These are phyloP conservation scores for Plasmodium berghei DNA, from an alignment of 169 alveolate genomes.

Conservation along the genomic window DNA sequence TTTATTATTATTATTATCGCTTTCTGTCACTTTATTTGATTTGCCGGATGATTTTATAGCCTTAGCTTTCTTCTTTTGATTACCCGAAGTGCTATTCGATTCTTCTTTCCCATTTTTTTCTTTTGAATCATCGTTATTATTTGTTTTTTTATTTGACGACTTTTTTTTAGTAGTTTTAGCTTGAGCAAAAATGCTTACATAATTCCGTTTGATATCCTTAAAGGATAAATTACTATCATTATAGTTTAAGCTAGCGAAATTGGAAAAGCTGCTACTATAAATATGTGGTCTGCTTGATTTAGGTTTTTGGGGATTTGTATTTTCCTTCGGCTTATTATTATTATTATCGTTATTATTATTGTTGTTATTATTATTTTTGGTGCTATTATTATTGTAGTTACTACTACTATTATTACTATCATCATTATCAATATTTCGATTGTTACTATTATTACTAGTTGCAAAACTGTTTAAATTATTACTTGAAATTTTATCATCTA, in stretches of 20 bases:
- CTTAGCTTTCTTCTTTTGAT: conserved; percentile 24
- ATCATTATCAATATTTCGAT: conserved; percentile 5
- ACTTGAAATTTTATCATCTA: conserved; percentile 25
- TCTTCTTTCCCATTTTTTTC: conserved; percentile 22
- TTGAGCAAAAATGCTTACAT: conserved; percentile 72
- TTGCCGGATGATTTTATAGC: background rate
- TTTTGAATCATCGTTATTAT: conserved; percentile 6
- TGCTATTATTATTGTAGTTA: background rate
- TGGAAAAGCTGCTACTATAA: conserved; percentile 52
- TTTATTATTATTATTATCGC: conserved; percentile 11
- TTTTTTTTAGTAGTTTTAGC: conserved; percentile 44
- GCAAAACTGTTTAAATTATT: conserved; percentile 33
- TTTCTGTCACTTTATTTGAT: conserved; percentile 12
- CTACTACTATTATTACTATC: background rate
- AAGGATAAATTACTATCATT: conserved; percentile 69
- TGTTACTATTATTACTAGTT: conserved; percentile 28
- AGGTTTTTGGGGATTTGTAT: conserved; percentile 7
- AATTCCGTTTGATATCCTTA: conserved; percentile 58
- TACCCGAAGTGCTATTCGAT: conserved; percentile 8
- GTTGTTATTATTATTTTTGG: background rate
- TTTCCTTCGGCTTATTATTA: background rate
- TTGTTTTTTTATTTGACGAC: conserved; percentile 21
- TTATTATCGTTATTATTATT: conserved; percentile 4
- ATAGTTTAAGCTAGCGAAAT: conserved; percentile 49
- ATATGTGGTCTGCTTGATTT: conserved; percentile 24